Base-by-base conservation (phyloP, 2,329 filamentous ascomycete species). In the Cladophialophora yegresii region DNA sequence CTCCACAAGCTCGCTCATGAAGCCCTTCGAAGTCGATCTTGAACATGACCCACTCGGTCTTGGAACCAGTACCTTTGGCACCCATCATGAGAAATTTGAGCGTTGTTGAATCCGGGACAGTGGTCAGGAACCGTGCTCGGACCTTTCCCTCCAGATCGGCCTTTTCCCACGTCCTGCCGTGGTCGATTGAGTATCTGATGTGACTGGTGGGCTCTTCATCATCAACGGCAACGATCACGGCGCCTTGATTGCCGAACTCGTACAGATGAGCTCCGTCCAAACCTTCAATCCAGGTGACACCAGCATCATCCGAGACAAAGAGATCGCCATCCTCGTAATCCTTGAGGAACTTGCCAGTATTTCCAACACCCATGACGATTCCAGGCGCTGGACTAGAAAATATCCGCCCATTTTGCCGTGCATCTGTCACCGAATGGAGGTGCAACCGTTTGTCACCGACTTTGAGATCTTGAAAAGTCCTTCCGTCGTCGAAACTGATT, bases 401-500 rank as follows among this genome's bases (percentile, higher is more conserved):
- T 50, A 98, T 88, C 13, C 90, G 87, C 1, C 95, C 95, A 45
- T 88, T 82, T 73, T 97, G 96, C 65, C 85, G 84, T 47, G 93
- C 82, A 62, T 95, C 86, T 1, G 93, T 97, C 64, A 98, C 88
- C 0, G 93, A 98, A 77, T 99, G 95, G 7, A 99, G 83, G 74
- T 99, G 93, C 33, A 99, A 82, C 40, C 86, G 71, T 33, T 86
- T 83, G 59, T 87, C 85, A 45, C 84, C 89, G 12, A 84, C 82
- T 70, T 88, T 91, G 69, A 98, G 80, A 5, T 84, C 75, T 63
- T 91, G 85, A 76, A 96, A 98, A 0, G 88, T 93, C 71, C 93
- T 84, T 26, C 96, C 95, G 75, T 99, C 95, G 73, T 99, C 93
- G 73, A 98, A 99, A 56, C 91, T 96, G 74, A 99, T 97, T 71